Percentiles rank a stretch among this genome's conserved stretches.
Evolutionary conservation across 1,284 basidiomycete genomes (phyloP).

Genomic region (Cryptococcus sp.): DNA sequence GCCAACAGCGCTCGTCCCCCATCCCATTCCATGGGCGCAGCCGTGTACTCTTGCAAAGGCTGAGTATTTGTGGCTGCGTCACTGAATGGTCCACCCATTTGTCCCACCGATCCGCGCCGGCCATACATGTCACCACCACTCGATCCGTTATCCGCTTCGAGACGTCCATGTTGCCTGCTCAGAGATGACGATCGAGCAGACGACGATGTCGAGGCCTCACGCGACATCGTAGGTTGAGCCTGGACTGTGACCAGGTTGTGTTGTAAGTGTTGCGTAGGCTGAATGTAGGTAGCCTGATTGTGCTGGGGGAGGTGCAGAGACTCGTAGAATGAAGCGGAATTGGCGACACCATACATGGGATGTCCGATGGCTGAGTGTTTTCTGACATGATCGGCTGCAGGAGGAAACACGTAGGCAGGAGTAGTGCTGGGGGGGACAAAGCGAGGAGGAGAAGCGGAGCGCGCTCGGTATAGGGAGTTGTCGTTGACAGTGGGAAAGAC

Average conservation of each 20-base stretch:
- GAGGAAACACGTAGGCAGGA: constrained; percentile 12
- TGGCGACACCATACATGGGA: constrained; percentile 53
- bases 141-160: constrained; percentile 11
- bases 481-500: background rate
- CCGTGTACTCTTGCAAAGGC: constrained; percentile 1
- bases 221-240: constrained; percentile 6
- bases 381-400: constrained; percentile 12
- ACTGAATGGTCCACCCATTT: constrained; percentile 18
- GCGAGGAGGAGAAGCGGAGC: constrained; percentile 32
- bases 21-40: constrained; percentile 7
- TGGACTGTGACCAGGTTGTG: constrained; percentile 3
- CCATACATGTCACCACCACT: background rate
- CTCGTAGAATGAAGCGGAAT: constrained; percentile 22
- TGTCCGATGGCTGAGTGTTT: constrained; percentile 60
- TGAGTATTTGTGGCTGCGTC: background rate
- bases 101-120: constrained; percentile 34
- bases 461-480: constrained; percentile 19
- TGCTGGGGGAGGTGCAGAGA: constrained; percentile 27
- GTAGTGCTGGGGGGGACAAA: background rate
- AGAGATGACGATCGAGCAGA: constrained; percentile 37
- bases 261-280: constrained; percentile 9
- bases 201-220: constrained; percentile 2
- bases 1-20: constrained; percentile 24
- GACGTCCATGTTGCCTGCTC: constrained; percentile 39
- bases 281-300: constrained; percentile 14